Evolutionary conservation across 163 green algal species (phyloP).

Genomic region (Coccomyxa subellipsoidea): DNA sequence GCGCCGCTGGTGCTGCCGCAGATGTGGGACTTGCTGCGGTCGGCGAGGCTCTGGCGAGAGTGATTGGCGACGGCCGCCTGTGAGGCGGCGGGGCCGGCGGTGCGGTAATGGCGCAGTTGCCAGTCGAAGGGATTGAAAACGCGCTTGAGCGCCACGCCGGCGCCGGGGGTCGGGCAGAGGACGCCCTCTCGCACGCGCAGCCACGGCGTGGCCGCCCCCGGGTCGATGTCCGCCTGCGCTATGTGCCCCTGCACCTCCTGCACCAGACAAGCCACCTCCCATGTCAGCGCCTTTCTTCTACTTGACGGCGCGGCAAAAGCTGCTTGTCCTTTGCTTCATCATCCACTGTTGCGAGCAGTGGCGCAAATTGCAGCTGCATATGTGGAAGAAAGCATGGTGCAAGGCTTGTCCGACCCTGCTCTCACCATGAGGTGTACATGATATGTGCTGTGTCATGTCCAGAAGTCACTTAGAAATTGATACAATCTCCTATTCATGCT

Average conservation of each 20-base stretch:
- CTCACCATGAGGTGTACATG: too few relatives aligned
- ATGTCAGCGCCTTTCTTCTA: neutral
- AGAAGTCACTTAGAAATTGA: too few relatives aligned
- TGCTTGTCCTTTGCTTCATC: too few relatives aligned
- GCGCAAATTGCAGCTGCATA: too few relatives aligned
- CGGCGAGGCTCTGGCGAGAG: neutral
- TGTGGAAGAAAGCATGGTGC: too few relatives aligned
- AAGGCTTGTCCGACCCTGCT: too few relatives aligned
- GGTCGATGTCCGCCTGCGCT: constrained; percentile 38
- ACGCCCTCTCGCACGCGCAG: constrained; percentile 2
- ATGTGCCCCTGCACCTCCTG: constrained; percentile 49
- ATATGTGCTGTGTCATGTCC: too few relatives aligned
- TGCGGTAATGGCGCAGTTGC: constrained; percentile 35
- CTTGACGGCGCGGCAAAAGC: too few relatives aligned
- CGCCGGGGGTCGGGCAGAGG: neutral
- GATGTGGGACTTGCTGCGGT: constrained; percentile 8
- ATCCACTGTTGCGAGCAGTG: too few relatives aligned
- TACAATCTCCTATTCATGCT: too few relatives aligned
- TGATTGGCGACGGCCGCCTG: neutral
- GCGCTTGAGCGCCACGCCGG: constrained; percentile 16
- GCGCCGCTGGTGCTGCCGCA: constrained; percentile 3
- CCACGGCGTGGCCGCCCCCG: constrained; percentile 34
- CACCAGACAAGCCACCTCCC: neutral
- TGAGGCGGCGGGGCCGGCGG: neutral
- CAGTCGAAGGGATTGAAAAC: constrained; percentile 52